Conservation (phyloP, 2,329 filamentous ascomycete genomes). For the Penicillium griseofulvum region DNA sequence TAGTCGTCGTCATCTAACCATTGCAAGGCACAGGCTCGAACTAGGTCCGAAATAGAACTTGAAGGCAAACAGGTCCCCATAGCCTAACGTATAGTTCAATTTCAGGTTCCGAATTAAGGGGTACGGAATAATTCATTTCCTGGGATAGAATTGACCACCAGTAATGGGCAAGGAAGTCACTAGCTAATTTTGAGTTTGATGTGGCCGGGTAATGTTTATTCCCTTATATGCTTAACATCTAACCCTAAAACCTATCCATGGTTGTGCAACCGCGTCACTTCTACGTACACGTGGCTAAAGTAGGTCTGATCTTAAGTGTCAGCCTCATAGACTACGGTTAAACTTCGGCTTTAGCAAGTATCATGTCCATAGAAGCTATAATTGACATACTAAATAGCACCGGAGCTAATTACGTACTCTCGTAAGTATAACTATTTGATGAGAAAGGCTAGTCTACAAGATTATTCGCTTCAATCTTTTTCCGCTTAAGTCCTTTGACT, state of each 20-base stretch:
- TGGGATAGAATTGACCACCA: neutral
- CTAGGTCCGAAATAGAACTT: neutral
- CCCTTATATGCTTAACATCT: neutral
- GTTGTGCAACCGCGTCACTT: neutral
- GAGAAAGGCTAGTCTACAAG: neutral
- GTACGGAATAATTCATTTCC: neutral
- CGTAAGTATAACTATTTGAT: too few relatives aligned
- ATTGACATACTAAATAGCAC: neutral
- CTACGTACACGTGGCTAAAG: neutral
- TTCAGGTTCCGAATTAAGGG: neutral
- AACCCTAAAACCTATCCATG: neutral
- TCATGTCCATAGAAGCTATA: neutral
- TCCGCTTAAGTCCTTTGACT: neutral
- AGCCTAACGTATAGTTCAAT: neutral
- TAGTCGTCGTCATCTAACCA: neutral
- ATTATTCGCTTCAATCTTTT: neutral
- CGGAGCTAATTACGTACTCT: too few relatives aligned
- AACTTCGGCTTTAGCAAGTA: neutral
- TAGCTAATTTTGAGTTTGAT: neutral
- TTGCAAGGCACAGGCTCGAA: neutral
- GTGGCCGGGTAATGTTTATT: slow-evolving; percentile 1
- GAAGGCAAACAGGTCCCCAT: neutral
- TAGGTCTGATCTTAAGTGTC: neutral
- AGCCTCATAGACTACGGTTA: neutral
- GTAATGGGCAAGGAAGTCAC: neutral